Evolutionary conservation across 1,284 basidiomycete genomes (phyloP), one percentile per base, ranked within the genome.

Genomic region (Sporisorium exsertum): DNA sequence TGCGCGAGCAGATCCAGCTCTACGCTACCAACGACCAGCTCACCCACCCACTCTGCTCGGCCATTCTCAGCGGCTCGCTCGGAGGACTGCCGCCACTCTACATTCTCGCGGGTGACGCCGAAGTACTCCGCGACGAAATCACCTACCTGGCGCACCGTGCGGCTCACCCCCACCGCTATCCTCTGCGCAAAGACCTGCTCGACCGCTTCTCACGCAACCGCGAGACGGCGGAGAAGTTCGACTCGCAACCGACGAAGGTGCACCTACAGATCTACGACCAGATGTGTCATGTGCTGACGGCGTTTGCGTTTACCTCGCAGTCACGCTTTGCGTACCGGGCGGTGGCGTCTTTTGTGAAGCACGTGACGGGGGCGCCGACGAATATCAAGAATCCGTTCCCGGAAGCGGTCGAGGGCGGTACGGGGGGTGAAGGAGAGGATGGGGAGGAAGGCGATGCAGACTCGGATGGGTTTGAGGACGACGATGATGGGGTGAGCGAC

Each of bases 81-180:
- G 96, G 96, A 9, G 95, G 95, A 1, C 86, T 99, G 0, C 94
- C 94, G 1, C 95, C 96, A 3, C 84, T 98, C 54, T 88, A 94
- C 54, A 88, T 99, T 75, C 91, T 96, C 13, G 87, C 86, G 1
- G 92, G 96, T 40, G 92, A 98, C 78, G 92, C 91, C 77, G 96
- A 99, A 86, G 94, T 97, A 0, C 86, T 98, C 46, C 77, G 82
- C 53, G 96, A 99, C 82, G 95, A 98, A 86, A 91, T 94, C 52
- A 90, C 97, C 42, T 98, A 84, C 59, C 16, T 88, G 6, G 95
- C 96, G 0, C 95, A 98, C 83, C 94, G 92, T 80, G 96, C 96
- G 15, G 94, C 94, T 2, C 87, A 93, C 83, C 96, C 96, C 0
- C 89, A 90, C 0, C 87, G 87, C 72, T 95, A 91, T 81, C 91